phyloP scores from a whole-genome alignment of 2,329 filamentous ascomycete species.

The Pleochaeta shiraiana region DNA sequence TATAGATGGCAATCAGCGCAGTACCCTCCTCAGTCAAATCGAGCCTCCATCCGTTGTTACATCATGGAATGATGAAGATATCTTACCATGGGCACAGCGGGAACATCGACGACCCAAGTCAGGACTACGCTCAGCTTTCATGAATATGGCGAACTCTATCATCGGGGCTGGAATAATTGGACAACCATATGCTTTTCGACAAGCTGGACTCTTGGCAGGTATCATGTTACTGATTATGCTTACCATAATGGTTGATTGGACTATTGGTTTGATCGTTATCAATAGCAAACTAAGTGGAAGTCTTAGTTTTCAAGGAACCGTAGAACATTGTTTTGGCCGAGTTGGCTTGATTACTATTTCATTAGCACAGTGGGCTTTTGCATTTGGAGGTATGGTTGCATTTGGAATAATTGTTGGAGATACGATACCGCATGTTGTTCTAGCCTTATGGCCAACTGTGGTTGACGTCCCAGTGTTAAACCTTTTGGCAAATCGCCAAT shows the following conservation, averaged over 20 bases:
- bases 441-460: constrained; percentile 60
- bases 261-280: constrained; percentile 87
- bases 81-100: constrained; percentile 28
- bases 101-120: constrained; percentile 54
- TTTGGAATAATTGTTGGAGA: constrained; percentile 97
- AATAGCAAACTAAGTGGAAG: constrained; percentile 94
- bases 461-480: constrained; percentile 53
- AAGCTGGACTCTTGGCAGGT: constrained; percentile 71
- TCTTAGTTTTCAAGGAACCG: constrained; percentile 85
- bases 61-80: constrained; percentile 24
- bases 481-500: constrained; percentile 58
- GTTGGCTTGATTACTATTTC: constrained; percentile 72
- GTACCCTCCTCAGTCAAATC: constrained; percentile 25
- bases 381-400: constrained; percentile 95
- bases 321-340: constrained; percentile 85
- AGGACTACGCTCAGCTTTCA: constrained; percentile 70
- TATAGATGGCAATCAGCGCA: constrained; percentile 13
- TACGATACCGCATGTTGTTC: constrained; percentile 77
- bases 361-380: constrained; percentile 92
- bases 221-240: constrained; percentile 55
- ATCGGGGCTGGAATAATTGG: constrained; percentile 60
- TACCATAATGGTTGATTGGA: constrained; percentile 87
- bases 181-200: constrained; percentile 88
- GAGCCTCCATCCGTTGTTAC: constrained; percentile 63
- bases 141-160: constrained; percentile 99